A percentile compares a stretch with the other conserved stretches of the same genome.
These are phyloP conservation scores for Epichloe gansuensis DNA, from an alignment of 2,329 filamentous ascomycete species.

Conservation along the genomic window DNA sequence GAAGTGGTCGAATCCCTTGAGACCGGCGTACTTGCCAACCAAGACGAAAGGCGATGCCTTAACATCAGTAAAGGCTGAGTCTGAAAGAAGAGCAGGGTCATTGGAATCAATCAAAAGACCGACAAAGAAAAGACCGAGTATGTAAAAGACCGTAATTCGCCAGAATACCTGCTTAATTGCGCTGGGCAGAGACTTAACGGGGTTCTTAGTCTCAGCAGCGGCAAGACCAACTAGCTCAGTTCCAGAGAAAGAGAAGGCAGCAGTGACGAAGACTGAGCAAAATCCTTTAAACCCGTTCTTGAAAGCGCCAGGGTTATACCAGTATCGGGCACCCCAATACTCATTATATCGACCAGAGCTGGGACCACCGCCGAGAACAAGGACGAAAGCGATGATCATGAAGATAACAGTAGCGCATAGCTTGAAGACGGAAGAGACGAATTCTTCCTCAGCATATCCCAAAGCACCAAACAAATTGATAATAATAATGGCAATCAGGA, in stretches of 20 bases:
- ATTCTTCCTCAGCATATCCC: slow-evolving; percentile 41
- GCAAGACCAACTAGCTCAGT: slow-evolving; percentile 48
- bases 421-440: slow-evolving; percentile 39
- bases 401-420: slow-evolving; percentile 40
- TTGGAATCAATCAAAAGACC: slow-evolving; percentile 36
- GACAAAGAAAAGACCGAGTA: slow-evolving; percentile 39
- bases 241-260: slow-evolving; percentile 61
- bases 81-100: slow-evolving; percentile 33
- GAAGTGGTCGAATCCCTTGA: slow-evolving; percentile 41
- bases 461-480: slow-evolving; percentile 40
- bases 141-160: slow-evolving; percentile 44
- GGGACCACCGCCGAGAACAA: slow-evolving; percentile 49
- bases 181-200: slow-evolving; percentile 59
- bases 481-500: slow-evolving; percentile 31
- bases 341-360: slow-evolving; percentile 29
- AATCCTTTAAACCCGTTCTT: slow-evolving; percentile 64
- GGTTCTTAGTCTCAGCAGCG: slow-evolving; percentile 48
- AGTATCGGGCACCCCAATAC: slow-evolving; percentile 38
- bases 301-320: slow-evolving; percentile 45
- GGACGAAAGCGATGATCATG: slow-evolving; percentile 49
- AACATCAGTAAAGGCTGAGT: slow-evolving; percentile 29
- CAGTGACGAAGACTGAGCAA: slow-evolving; percentile 59
- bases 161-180: slow-evolving; percentile 71
- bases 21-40: slow-evolving; percentile 40
- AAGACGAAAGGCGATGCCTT: slow-evolving; percentile 44